Base-by-base conservation (phyloP, 331 rosid species). In the Acacia concinna region DNA sequence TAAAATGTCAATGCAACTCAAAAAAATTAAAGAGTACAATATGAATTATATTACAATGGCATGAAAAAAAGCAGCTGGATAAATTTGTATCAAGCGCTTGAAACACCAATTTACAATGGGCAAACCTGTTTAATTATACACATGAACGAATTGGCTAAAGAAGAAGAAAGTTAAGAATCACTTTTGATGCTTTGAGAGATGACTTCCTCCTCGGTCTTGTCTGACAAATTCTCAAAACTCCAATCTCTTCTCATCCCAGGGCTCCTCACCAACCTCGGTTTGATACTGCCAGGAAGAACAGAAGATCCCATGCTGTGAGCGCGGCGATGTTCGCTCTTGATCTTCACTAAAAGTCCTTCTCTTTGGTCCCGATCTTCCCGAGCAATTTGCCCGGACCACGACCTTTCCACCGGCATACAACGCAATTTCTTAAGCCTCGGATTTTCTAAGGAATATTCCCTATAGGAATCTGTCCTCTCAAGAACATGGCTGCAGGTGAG, bases 171-270 rank as follows among this genome's bases (percentile, higher is more conserved):
- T 12, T 40, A 37, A 21, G 34, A 68, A 40, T 68, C 21, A 25
- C 18, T 65, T 47, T 35, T 15, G 37, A 34, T 35, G 15, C 41
- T 41, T 35, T 9, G 28, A 66, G 2, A 32, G 12, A 32, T 2
- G 28, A 76, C 83, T 25, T 65, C 71, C 66, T 82, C 81, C 28
- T 85, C 85, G 37, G 65, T 43, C n/a, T 75, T 73, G 10, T 74
- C 82, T 59, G 76, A 40, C 54, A 69, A 72, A 77, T 93, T 68
- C 86, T 93, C 97, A 62, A 91, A 87, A 86, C 92, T 95, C 99
- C 99, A 95, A 71, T 95, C 92, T 88, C 98, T 87, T 84, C 99
- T 91, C 97, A 91, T 89, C 44, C 98, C 99, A 13, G 87, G 81
- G 84, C 99, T 85, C 78, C 98, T 70, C 23, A 84, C 74, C 88